Evolutionary conservation across 2,329 filamentous ascomycete species (phyloP).

Genomic region (Mycocentrospora acerina): DNA sequence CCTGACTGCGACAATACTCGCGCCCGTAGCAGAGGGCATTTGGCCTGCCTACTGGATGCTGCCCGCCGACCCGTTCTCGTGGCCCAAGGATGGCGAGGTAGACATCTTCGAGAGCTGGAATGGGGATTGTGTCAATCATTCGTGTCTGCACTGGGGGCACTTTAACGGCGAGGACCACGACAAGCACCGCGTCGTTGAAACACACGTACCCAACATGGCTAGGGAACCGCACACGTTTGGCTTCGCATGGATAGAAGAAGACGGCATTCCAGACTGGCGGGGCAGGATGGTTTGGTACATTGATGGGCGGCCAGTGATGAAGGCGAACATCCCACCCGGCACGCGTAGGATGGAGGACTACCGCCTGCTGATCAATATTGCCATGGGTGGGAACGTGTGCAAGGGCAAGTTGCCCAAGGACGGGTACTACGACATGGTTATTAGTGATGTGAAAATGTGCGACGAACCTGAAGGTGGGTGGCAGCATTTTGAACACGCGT

Average conservation of each 20-base stretch:
- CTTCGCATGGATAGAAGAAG: constrained; percentile 58
- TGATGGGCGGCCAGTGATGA: constrained; percentile 60
- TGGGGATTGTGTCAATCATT: constrained; percentile 56
- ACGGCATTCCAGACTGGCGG: constrained; percentile 44
- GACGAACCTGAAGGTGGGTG: constrained; percentile 59
- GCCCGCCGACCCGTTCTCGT: constrained; percentile 58
- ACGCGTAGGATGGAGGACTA: constrained; percentile 59
- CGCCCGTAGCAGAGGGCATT: constrained; percentile 58
- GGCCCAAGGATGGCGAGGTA: constrained; percentile 62
- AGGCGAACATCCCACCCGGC: constrained; percentile 53
- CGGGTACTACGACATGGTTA: constrained; percentile 59
- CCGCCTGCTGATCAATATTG: constrained; percentile 60
- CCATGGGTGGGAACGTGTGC: constrained; percentile 63
- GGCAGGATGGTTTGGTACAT: constrained; percentile 61
- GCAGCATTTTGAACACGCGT: constrained; percentile 56
- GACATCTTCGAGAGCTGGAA: constrained; percentile 66
- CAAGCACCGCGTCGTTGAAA: constrained; percentile 60
- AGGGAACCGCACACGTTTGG: constrained; percentile 54
- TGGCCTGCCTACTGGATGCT: constrained; percentile 66
- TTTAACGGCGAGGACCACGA: constrained; percentile 56
- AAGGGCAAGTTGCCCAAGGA: constrained; percentile 53
- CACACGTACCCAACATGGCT: constrained; percentile 52
- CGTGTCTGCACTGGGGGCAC: constrained; percentile 62
- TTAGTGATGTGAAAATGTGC: constrained; percentile 55
- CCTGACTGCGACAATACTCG: constrained; percentile 53